Percentiles rank a stretch among this genome's conserved stretches.
These are phyloP conservation scores for Fragaria ananassa DNA, from an alignment of 306 rosid species.

Conservation along the genomic window DNA sequence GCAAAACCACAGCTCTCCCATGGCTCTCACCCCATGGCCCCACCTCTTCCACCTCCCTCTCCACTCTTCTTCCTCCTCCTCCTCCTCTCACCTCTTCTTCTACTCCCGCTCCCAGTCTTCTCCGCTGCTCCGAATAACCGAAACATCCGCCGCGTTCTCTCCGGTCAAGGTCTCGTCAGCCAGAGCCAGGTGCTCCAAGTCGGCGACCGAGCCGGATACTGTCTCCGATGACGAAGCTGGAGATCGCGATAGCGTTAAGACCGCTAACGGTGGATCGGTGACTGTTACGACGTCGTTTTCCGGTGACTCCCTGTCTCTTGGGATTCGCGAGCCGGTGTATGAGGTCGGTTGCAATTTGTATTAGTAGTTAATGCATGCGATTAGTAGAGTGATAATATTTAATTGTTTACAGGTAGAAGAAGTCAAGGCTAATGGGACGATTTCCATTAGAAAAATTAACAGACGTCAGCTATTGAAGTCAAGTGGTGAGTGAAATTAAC, in stretches of 20 bases:
- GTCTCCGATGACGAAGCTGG: slow-evolving; percentile 25
- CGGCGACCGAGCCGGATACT: slow-evolving; percentile 60
- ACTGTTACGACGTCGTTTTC: slow-evolving; percentile 39
- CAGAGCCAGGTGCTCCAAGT: slow-evolving; percentile 40
- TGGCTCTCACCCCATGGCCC: slow-evolving; percentile 57
- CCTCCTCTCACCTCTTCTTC: slow-evolving; percentile 37
- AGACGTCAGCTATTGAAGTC: slow-evolving; percentile 85
- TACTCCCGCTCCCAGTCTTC: slow-evolving; percentile 17
- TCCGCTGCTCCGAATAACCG: slow-evolving; percentile 26
- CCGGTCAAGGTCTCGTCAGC: slow-evolving; percentile 29
- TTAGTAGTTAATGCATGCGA: neutral
- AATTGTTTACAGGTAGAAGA: slow-evolving; percentile 62
- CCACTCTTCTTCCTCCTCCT: slow-evolving; percentile 31
- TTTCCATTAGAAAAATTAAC: slow-evolving; percentile 75
- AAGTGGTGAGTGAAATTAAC: slow-evolving; percentile 60
- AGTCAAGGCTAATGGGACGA: slow-evolving; percentile 69
- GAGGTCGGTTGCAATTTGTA: slow-evolving; percentile 45
- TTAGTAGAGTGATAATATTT: neutral
- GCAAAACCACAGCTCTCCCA: slow-evolving; percentile 26
- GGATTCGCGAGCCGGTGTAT: slow-evolving; percentile 91
- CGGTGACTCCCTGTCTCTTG: slow-evolving; percentile 65
- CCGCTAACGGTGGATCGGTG: slow-evolving; percentile 22
- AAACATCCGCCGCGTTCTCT: slow-evolving; percentile 24
- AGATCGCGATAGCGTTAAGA: slow-evolving; percentile 22
- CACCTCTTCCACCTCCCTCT: slow-evolving; percentile 45